These are phyloP conservation scores for Seminavis robusta DNA, from an alignment of 108 stramenopile species.

Conservation along the genomic window DNA sequence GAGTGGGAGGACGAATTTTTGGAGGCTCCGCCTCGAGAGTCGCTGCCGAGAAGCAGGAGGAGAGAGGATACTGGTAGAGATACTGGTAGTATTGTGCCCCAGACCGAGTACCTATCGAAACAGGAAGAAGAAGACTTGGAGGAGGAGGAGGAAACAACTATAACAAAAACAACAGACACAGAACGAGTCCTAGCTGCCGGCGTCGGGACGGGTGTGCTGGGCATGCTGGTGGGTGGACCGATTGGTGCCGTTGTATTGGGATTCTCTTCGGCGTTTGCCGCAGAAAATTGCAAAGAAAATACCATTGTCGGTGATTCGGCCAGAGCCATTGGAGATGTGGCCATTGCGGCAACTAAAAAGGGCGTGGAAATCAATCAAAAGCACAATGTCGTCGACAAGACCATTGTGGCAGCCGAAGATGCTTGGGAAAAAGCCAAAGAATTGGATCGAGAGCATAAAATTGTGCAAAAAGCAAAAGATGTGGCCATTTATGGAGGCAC, in stretches of 20 bases:
- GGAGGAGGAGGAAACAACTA: no score
- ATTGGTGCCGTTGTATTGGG: constrained; percentile 35
- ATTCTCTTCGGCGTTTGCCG: constrained; percentile 32
- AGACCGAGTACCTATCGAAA: no score
- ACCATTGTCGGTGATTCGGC: constrained; percentile 38
- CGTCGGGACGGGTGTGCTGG: no score
- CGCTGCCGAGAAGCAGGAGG: no score
- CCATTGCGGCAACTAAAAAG: constrained; percentile 28
- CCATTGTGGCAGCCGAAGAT: constrained; percentile 9
- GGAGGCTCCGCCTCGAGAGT: no score
- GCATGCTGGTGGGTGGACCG: constrained; percentile 43
- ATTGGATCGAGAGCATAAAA: constrained; percentile 57
- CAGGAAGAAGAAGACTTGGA: no score
- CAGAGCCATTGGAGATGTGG: constrained; percentile 44
- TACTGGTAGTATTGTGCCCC: no score
- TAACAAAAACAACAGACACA: no score
- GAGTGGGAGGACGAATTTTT: no score
- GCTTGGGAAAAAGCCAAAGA: constrained; percentile 35
- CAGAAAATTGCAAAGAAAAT: constrained; percentile 31
- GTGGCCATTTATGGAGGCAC: constrained; percentile 1
- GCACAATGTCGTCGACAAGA: constrained; percentile 47
- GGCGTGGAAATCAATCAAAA: constrained; percentile 50
- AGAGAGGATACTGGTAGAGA: no score
- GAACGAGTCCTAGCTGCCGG: no score
- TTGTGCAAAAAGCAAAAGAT: constrained; percentile 41